Base-by-base conservation (phyloP, 768 basidiomycete species). In the Phylloporus sp. region DNA sequence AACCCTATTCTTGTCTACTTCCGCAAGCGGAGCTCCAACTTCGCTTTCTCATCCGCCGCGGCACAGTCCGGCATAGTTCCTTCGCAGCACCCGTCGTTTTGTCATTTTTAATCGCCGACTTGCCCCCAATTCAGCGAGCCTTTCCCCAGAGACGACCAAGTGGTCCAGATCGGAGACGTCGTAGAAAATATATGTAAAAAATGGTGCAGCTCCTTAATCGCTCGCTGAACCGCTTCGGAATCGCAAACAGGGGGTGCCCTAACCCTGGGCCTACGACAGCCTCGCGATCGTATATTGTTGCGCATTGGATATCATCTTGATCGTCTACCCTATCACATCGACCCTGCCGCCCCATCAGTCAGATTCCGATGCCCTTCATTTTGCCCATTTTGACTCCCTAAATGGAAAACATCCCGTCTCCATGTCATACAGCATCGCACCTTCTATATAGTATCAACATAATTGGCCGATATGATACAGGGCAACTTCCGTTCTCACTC, bases 281-380 rank as follows among this genome's bases (percentile, higher is more conserved):
- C 48, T 55, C 54, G 54, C 52, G 58, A 61, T 59, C 57, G 46
- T 22, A 34, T 42, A 47, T 49, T 46, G 48, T 48, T 58, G 53
- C 27, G 23, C 7, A 33, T 48, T 52, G 55, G 63, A 54, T 56
- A 62, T 57, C 60, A 66, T 56, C 56, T 64, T 62, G 64, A 66
- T 66, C 64, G 54, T 54, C 57, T 62, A 66, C 66, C 66, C 64
- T 68, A 66, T 66, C 65, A 66, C 55, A 52, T 36, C 64, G 65
- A 66, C 65, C 64, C 64, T 65, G 61, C 45, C 40, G 38, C 28
- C 9, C 31, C 57, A 64, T 64, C 62, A 64, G 55, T 52, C 54
- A 58, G 59, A 64, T 64, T 64, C 57, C 62, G 62, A 58, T 60
- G 53, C 44, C 52, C 35, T 64, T 55, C 55, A 63, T 61, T 55